A percentile compares a stretch with the other conserved stretches of the same genome.
These are phyloP conservation scores for Sophora flavescens DNA, from an alignment of 306 rosid species.

Conservation along the genomic window DNA sequence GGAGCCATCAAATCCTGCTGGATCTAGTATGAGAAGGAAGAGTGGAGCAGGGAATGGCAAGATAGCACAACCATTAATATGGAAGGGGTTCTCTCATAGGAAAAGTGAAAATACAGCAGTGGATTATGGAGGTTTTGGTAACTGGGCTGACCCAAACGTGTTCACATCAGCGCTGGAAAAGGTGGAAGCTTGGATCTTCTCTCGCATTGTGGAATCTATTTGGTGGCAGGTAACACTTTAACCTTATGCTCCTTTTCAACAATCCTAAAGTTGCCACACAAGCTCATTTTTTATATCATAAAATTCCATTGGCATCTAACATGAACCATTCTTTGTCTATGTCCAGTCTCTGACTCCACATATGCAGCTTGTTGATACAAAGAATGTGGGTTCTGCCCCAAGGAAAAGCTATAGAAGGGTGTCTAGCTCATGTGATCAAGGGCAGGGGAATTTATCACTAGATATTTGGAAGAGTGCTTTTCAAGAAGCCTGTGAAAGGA, in stretches of 20 bases:
- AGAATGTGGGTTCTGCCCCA: conserved; percentile 52
- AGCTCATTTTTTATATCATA: conserved; percentile 19
- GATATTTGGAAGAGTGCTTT: conserved; percentile 95
- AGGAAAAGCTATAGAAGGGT: conserved; percentile 54
- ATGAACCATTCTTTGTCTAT: conserved; percentile 34
- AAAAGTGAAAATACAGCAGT: conserved; percentile 52
- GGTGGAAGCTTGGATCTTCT: conserved; percentile 93
- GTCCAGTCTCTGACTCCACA: conserved; percentile 89
- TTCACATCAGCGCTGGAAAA: conserved; percentile 79
- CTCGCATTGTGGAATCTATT: conserved; percentile 90
- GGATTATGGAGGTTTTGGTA: conserved; percentile 54
- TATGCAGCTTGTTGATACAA: conserved; percentile 79
- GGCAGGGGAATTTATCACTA: conserved; percentile 71
- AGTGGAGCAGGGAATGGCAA: conserved; percentile 57
- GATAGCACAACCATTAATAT: conserved; percentile 54
- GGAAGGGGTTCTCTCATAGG: conserved; percentile 71
- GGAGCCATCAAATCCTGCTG: conserved; percentile 49
- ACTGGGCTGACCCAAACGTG: conserved; percentile 71
- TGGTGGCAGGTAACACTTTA: conserved; percentile 92
- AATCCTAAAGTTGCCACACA: conserved; percentile 13
- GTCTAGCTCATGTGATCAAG: conserved; percentile 68
- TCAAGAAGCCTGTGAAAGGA: conserved; percentile 83
- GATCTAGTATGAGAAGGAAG: conserved; percentile 59
- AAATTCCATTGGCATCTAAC: conserved; percentile 43
- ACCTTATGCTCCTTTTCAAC: conserved; percentile 9